Conservation (phyloP, 108 stramenopile genomes). For the Fistulifera pelliculosa region DNA sequence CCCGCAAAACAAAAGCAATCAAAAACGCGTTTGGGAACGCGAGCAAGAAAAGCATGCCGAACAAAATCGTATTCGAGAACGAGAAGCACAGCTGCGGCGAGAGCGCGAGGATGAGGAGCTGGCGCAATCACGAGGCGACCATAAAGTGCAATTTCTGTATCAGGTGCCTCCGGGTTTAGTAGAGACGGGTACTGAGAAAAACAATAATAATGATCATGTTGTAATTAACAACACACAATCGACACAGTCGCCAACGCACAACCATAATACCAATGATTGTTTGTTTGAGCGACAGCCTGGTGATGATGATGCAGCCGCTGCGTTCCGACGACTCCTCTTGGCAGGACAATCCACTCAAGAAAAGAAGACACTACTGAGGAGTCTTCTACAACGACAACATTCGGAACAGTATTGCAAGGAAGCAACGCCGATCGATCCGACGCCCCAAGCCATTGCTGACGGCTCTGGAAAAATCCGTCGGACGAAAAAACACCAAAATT, state of each 20-base stretch:
- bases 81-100: conserved; percentile 57
- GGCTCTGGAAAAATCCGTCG: conserved; percentile 75
- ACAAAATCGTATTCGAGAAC: conserved; percentile 34
- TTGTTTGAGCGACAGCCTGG: conserved; percentile 45
- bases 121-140: conserved; percentile 45
- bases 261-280: no score
- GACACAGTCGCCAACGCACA: background rate
- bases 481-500: conserved; percentile 26
- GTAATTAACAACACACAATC: background rate
- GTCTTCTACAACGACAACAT: background rate
- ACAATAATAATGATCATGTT: conserved; percentile 9
- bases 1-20: conserved; percentile 65
- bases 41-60: conserved; percentile 51
- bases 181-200: conserved; percentile 3
- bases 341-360: conserved; percentile 16
- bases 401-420: conserved; percentile 30
- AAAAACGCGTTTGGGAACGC: conserved; percentile 69
- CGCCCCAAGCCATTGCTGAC: conserved; percentile 12
- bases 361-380: background rate
- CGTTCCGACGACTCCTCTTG: conserved; percentile 69
- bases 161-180: conserved; percentile 57
- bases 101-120: conserved; percentile 80
- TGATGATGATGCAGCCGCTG: conserved; percentile 78
- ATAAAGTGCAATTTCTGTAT: conserved; percentile 74
- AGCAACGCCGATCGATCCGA: conserved; percentile 14